These are phyloP conservation scores for Sparassis latifolia DNA, from an alignment of 1,284 basidiomycete genomes.

Conservation along the genomic window DNA sequence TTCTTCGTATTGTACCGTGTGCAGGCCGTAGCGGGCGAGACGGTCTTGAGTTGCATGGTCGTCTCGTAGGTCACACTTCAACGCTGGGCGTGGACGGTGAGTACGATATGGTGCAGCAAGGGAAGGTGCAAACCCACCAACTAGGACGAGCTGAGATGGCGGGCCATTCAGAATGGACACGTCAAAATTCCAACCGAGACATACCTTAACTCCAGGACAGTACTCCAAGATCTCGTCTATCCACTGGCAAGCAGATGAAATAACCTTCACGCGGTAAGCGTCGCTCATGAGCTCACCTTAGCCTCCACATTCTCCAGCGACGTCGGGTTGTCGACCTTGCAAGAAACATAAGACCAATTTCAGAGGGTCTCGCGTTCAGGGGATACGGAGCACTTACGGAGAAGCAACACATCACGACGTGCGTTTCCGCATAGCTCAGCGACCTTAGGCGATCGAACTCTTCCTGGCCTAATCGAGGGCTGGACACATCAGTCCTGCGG, in stretches of 20 bases:
- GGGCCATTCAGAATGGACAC: constrained; percentile 7
- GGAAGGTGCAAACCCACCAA: constrained; percentile 51
- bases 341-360: constrained; percentile 75
- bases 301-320: constrained; percentile 90
- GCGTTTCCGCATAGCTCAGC: constrained; percentile 90
- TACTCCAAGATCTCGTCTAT: constrained; percentile 84
- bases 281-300: constrained; percentile 48
- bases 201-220: constrained; percentile 89
- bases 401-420: constrained; percentile 93
- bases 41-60: constrained; percentile 64
- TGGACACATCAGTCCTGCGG: constrained; percentile 10
- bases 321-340: constrained; percentile 85
- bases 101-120: neutral
- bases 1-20: constrained; percentile 84
- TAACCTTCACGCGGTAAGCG: neutral
- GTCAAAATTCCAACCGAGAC: constrained; percentile 15
- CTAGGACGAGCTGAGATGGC: constrained; percentile 64
- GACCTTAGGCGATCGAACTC: constrained; percentile 92
- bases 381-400: constrained; percentile 49
- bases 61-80: constrained; percentile 92
- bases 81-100: constrained; percentile 40
- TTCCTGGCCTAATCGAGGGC: constrained; percentile 69
- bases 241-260: constrained; percentile 48
- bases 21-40: constrained; percentile 58
- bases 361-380: constrained; percentile 18